Conservation (phyloP, 331 rosid species). For the Prunus yedoensis region DNA sequence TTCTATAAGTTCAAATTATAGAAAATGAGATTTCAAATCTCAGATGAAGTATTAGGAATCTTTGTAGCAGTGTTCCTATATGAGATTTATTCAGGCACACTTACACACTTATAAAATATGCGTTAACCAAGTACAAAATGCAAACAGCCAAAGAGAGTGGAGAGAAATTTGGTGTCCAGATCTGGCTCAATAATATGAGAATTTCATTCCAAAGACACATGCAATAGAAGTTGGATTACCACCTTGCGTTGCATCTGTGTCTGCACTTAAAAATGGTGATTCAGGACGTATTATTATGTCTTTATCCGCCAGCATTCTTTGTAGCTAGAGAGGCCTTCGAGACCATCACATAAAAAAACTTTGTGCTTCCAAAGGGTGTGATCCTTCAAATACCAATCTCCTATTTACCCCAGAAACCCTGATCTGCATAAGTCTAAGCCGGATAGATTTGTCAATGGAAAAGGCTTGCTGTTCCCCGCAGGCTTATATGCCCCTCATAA, state of each 20-base stretch:
- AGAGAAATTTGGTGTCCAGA: too few relatives aligned
- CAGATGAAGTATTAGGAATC: too few relatives aligned
- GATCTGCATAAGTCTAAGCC: constrained; percentile 43
- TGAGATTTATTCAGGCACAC: too few relatives aligned
- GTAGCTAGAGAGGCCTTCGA: constrained; percentile 30
- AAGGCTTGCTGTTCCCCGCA: constrained; percentile 44
- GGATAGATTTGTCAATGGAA: constrained; percentile 43
- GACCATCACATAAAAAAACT: constrained; percentile 38
- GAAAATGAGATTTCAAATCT: too few relatives aligned
- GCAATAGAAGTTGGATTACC: too few relatives aligned
- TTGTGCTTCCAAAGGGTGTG: constrained; percentile 49
- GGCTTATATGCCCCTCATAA: constrained; percentile 43
- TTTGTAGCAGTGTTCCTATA: too few relatives aligned
- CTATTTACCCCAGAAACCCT: constrained; percentile 33
- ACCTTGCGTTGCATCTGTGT: too few relatives aligned
- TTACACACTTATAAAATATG: too few relatives aligned
- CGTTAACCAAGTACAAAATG: too few relatives aligned
- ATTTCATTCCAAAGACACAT: too few relatives aligned
- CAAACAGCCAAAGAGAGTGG: too few relatives aligned
- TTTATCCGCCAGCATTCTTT: constrained; percentile 37
- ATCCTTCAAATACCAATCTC: constrained; percentile 48
- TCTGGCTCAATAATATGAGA: too few relatives aligned
- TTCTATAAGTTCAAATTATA: neutral
- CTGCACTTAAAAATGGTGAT: constrained; percentile 59
- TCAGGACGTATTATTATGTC: constrained; percentile 48